Base-by-base conservation (phyloP, 306 rosid species). In the Myrica gale region DNA sequence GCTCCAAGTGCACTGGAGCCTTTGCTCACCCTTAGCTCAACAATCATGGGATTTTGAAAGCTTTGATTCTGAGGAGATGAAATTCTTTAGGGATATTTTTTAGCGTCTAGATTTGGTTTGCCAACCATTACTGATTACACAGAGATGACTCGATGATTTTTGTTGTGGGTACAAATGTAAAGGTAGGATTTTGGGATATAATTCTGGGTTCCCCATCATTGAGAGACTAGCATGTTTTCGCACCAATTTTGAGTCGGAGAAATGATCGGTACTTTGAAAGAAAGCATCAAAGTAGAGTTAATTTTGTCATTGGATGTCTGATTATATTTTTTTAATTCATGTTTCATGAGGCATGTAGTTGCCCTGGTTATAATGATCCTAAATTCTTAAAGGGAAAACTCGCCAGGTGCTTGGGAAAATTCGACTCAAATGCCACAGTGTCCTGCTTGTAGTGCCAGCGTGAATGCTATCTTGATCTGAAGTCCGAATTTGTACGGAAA, bases 1-100 rank as follows among this genome's bases (percentile, higher is more conserved):
- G 85, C 90, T 73, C 87, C 86, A 0, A 78, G 73, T 73, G 85
- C 98, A 1, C 73, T 95, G 52, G 85, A 83, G 82, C 92, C 96
- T 44, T 69, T 95, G 85, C 96, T 95, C 45, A 32, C 83, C 70
- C 85, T 95, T 55, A 76, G 90, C 77, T 82, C 88, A 6, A 52
- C 87, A 44, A 80, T 92, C 9, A 80, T 95, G 97, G 84, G 85
- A 79, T 91, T 82, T 69, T 91, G 89, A 90, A 54, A 50, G 26
- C 46, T 43, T 46, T 76, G 68, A 47, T 63, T 78, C 85, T 57
- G 68, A 69, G 48, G 78, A 63, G 73, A 71, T 23, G 5, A 56
- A 32, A 32, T 74, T 55, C 13, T 76, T 44, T 48, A 9, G 13
- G 52, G 52, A 48, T 48, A 48, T 48, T 9, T 74, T 63, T 52